Evolutionary conservation across 2,329 filamentous ascomycete genomes (phyloP), one percentile per base, ranked within the genome.

Genomic region (Didymella keratinophila): DNA sequence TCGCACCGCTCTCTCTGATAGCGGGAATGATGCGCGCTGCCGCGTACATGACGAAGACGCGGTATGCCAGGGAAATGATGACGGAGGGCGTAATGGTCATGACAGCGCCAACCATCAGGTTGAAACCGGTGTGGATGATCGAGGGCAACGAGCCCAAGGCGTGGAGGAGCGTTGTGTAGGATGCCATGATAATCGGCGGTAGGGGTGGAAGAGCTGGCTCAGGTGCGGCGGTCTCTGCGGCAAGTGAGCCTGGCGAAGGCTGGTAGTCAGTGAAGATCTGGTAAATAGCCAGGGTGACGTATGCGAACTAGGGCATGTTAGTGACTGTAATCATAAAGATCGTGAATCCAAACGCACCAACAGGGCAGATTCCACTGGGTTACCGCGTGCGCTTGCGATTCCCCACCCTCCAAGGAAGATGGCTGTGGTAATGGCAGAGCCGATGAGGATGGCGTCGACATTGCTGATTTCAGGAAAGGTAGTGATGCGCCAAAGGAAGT

Each of bases 211-310:
- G 95, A 25, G 96, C 93, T n/a, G 91, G 88, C 60, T 96, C 90
- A 16, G 56, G 45, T 14, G 85, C 73, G 16, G 80, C 79, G 45
- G 83, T 83, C 4, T 82, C 78, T 16, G 77, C 75, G 28, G 87
- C 84, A 30, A 84, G 81, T 27, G 84, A 73, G 36, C 69, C 81
- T 14, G 78, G 87, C 4, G 91, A 93, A 3, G 95, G 93, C 67
- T 94, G 87, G 79, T 98, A 98, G 79, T 99, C 95, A 70, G 95
- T 99, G 78, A 98, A 98, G 77, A 98, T 98, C 78, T 99, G 95
- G 80, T 98, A 99, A 73, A 98, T 91, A 81, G 94, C 98, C 62
- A 99, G 88, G n/a, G 97, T 95, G 61, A 97, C 87, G 78, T 99
- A 99, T 71, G 95, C 94, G 73, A 99, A 98, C 78, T 80, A 52